Evolutionary conservation across 352 stramenopile genomes (phyloP).

Genomic region (Phytophthora ramorum): DNA sequence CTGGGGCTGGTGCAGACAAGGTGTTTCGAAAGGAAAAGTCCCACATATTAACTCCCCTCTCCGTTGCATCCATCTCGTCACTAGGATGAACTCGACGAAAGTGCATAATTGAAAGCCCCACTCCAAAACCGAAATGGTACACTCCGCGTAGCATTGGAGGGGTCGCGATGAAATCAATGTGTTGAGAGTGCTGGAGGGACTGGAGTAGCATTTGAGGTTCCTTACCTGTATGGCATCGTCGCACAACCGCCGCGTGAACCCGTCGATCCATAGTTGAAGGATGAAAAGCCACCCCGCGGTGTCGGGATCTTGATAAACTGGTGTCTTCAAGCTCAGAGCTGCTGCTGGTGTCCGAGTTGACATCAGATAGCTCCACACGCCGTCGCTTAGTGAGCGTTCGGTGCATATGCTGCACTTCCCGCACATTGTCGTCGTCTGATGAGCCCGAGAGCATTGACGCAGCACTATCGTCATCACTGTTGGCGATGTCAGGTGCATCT

Average conservation of each 20-base stretch:
- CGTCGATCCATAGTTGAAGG: constrained; percentile 1
- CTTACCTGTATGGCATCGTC: constrained; percentile 15
- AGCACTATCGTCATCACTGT: no score
- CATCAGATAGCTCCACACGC: not conserved
- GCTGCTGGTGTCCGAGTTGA: not conserved
- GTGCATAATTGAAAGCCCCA: constrained; percentile 20
- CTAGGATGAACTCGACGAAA: not conserved
- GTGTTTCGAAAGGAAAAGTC: constrained; percentile 9
- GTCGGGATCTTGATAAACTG: no score
- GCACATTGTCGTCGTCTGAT: no score
- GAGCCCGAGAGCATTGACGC: no score
- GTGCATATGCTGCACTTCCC: constrained; percentile 3
- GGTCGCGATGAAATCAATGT: constrained; percentile 17
- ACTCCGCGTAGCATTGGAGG: constrained; percentile 1
- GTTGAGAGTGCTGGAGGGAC: constrained; percentile 8
- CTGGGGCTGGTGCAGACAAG: not conserved
- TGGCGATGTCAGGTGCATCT: no score
- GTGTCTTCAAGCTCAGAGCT: no score
- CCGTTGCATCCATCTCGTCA: constrained; percentile 5
- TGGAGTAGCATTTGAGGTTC: constrained; percentile 15
- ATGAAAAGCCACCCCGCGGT: constrained; percentile 1
- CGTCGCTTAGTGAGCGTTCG: not conserved
- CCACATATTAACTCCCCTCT: constrained; percentile 13
- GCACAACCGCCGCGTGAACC: not conserved
- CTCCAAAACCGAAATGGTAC: constrained; percentile 18